phyloP scores from a whole-genome alignment of 1,284 basidiomycete genomes.

The Binderoboletus segoi region DNA sequence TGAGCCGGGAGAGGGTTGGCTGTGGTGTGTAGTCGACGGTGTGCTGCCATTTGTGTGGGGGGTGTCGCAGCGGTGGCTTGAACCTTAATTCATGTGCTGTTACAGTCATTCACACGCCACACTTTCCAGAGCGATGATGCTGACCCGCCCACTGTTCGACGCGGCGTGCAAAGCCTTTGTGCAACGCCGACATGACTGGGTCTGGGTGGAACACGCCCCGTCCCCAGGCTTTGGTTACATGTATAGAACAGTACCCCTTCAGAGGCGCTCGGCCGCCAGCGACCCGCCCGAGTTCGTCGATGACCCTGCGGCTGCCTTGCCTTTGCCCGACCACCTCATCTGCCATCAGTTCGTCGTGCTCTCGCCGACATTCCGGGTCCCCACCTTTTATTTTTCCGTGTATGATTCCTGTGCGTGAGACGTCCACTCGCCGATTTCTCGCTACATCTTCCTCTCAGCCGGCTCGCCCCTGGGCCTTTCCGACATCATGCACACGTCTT shows the following conservation, averaged over 20 bases:
- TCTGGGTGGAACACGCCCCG: conserved; percentile 57
- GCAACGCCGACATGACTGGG: conserved; percentile 47
- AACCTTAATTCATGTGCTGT: conserved; percentile 45
- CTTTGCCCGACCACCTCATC: conserved; percentile 34
- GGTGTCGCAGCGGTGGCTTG: conserved; percentile 41
- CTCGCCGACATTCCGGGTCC: conserved; percentile 75
- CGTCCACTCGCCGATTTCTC: neutral
- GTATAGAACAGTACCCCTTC: conserved; percentile 36
- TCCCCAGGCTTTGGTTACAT: conserved; percentile 51
- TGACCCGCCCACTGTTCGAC: conserved; percentile 61
- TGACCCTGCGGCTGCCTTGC: conserved; percentile 26
- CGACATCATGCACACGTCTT: conserved; percentile 55
- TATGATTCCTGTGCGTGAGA: conserved; percentile 62
- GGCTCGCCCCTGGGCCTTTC: conserved; percentile 62
- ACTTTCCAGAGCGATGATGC: conserved; percentile 25
- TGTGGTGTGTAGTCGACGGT: conserved; percentile 41
- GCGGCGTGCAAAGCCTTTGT: conserved; percentile 59
- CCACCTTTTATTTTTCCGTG: conserved; percentile 76
- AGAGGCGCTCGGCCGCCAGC: conserved; percentile 1
- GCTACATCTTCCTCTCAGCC: conserved; percentile 44
- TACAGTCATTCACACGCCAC: conserved; percentile 55
- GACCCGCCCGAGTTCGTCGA: conserved; percentile 34
- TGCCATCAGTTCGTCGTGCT: conserved; percentile 68
- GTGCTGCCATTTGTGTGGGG: conserved; percentile 17
- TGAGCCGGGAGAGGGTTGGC: conserved; percentile 53